A percentile compares a stretch with the other conserved stretches of the same genome.
Conservation (phyloP, 2,329 filamentous ascomycete species). For the Sclerotinia nivalis region DNA sequence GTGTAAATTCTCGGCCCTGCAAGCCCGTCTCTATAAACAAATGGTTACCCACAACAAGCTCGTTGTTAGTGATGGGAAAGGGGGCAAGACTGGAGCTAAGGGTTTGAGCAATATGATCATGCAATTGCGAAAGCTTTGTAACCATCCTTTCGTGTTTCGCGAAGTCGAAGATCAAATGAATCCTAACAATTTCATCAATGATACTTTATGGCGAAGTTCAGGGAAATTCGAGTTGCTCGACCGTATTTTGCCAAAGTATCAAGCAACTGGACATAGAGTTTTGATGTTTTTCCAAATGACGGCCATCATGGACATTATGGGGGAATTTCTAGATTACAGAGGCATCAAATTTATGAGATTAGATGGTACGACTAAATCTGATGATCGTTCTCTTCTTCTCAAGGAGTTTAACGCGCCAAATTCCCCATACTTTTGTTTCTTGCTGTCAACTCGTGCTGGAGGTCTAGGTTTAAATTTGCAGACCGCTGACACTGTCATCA, state of each 20-base stretch:
- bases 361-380: constrained; percentile 95
- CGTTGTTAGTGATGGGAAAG: constrained; percentile 91
- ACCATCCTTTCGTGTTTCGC: constrained; percentile 98
- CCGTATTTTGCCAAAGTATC: constrained; percentile 89
- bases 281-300: constrained; percentile 99
- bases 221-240: constrained; percentile 98
- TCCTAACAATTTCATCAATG: constrained; percentile 82
- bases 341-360: constrained; percentile 85
- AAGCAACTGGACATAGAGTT: constrained; percentile 86
- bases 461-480: constrained; percentile 96
- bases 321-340: constrained; percentile 87
- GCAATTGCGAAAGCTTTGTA: constrained; percentile 97
- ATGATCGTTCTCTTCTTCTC: constrained; percentile 90
- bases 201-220: constrained; percentile 89
- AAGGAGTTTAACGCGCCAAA: constrained; percentile 84
- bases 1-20: constrained; percentile 94
- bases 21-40: constrained; percentile 94
- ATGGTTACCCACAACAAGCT: constrained; percentile 95
- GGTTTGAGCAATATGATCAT: constrained; percentile 99
- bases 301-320: constrained; percentile 99
- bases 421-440: constrained; percentile 95
- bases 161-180: constrained; percentile 99
- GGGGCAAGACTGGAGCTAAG: constrained; percentile 89
- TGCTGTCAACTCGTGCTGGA: constrained; percentile 97
- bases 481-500: constrained; percentile 98